These are phyloP conservation scores for Pichia kluyveri DNA, from an alignment of 805 yeast species.

Conservation along the genomic window DNA sequence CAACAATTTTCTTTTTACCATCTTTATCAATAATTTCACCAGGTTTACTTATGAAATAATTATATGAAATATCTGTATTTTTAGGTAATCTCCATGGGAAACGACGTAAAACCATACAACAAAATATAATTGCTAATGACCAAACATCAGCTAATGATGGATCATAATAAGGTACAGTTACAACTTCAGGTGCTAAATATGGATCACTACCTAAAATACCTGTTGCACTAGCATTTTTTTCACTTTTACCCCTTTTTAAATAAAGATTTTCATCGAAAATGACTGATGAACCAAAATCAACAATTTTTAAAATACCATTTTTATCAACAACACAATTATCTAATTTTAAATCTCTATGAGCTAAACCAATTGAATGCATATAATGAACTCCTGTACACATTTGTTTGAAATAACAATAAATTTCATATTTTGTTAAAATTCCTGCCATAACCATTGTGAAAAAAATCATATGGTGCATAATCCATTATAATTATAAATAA, in stretches of 20 bases:
- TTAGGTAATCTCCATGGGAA: conserved; percentile 98
- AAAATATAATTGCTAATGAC: conserved; percentile 87
- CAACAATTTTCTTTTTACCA: conserved; percentile 27
- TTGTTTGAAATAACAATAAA: conserved; percentile 77
- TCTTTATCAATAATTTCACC: conserved; percentile 19
- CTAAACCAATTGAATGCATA: conserved; percentile 74
- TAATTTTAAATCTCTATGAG: conserved; percentile 86
- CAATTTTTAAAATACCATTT: conserved; percentile 71
- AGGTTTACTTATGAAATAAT: conserved; percentile 41
- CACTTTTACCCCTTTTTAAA: background rate
- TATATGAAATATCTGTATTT: conserved; percentile 61
- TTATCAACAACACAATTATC: conserved; percentile 85
- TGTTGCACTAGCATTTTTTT: conserved; percentile 46
- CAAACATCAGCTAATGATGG: conserved; percentile 86
- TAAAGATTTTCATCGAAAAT: conserved; percentile 41
- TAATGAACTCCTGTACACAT: conserved; percentile 65
- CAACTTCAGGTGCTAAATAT: conserved; percentile 87
- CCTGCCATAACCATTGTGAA: conserved; percentile 91
- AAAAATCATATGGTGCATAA: conserved; percentile 80
- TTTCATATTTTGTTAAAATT: conserved; percentile 59
- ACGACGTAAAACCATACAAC: conserved; percentile 79
- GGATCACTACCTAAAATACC: conserved; percentile 97
- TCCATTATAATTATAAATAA: conserved; percentile 79
- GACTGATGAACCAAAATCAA: conserved; percentile 91
- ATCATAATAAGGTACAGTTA: conserved; percentile 51